Conservation (phyloP, 2,329 filamentous ascomycete genomes). For the Colletotrichum salicis region DNA sequence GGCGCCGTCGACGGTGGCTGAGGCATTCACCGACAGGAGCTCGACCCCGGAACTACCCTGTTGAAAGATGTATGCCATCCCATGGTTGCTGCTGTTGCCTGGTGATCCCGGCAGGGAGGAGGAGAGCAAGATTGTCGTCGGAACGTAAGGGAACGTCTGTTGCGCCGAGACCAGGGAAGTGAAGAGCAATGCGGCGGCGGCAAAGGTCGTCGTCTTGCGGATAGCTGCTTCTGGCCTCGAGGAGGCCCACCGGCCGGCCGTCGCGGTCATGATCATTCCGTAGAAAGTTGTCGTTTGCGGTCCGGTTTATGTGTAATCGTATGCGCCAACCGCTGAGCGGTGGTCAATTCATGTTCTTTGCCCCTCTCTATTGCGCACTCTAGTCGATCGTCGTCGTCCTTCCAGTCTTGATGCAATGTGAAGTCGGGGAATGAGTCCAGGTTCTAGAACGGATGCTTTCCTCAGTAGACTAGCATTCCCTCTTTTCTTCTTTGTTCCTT, state of each 20-base stretch:
- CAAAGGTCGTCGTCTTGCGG: conserved; percentile 10
- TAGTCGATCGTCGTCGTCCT: background rate
- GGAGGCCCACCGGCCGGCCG: background rate
- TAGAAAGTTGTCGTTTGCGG: conserved; percentile 2
- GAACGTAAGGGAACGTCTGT: conserved; percentile 76
- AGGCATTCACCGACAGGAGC: conserved; percentile 75
- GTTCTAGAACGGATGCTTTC: background rate
- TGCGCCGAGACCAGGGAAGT: conserved; percentile 43
- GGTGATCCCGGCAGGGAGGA: conserved; percentile 54
- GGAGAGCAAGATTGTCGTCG: conserved; percentile 76
- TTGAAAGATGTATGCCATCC: conserved; percentile 77
- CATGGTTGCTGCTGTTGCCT: conserved; percentile 51
- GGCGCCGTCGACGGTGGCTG: conserved; percentile 62
- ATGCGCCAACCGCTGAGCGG: conserved; percentile 31
- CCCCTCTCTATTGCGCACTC: background rate
- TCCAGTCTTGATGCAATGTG: background rate
- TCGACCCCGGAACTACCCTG: conserved; percentile 58
- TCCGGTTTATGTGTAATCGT: conserved; percentile 20
- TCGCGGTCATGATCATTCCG: conserved; percentile 2
- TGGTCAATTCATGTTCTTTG: conserved; percentile 26
- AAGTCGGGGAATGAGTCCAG: background rate
- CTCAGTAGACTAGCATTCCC: conserved; percentile 11
- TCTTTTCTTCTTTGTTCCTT: background rate
- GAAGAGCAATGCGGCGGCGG: conserved; percentile 30
- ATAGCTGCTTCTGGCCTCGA: background rate